Base-by-base conservation (phyloP, 441 rosid genomes). In the Syzygium malaccense region DNA sequence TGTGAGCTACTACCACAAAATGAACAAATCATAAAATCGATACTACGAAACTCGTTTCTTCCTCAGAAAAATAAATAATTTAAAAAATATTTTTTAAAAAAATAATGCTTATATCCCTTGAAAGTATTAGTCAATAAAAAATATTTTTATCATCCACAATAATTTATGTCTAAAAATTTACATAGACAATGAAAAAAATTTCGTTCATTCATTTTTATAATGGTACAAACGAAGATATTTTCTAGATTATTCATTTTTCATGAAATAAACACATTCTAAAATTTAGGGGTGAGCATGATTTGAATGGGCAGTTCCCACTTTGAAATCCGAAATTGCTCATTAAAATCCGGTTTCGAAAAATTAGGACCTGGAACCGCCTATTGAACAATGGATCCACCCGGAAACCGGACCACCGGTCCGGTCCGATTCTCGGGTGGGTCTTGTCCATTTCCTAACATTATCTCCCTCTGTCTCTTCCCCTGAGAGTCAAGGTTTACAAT, bases 101-200 rank as follows among this genome's bases (percentile, higher is more conserved):
- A 5, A 28, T 58, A 28, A 60, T 60, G 2, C 32, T 60, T 60
- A 60, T 4, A 60, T 28, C 8, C 32, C 17, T 60, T 60, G 32
- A 28, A 60, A 60, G 5, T 60, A 60, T 28, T 28, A 60, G 2
- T 6, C 1, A 14, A 14, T 28, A 28, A 60, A 26, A 13, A 13
- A 60, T 28, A 13, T 28, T 26, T 60, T 28, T 60, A 60, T 60
- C 1, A n/a, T 17, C 11, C 0, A 62, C 7, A 14, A 62, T 4
- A 0, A n/a, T 30, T 64, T 64, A 14, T 64, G 4, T 60, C 8
- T 3, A n/a, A 64, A n/a, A 7, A 15, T 30, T 14, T 4, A 0
- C 2, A n/a, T 62, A 15, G 0, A 1, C 10, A 4, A 18, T 14
- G 17, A 25, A 60, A n/a, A n/a, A 0, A 0, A 3, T 14, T n/a